Conservation (phyloP, 1,284 basidiomycete species). For the Porogramme epimiltina region DNA sequence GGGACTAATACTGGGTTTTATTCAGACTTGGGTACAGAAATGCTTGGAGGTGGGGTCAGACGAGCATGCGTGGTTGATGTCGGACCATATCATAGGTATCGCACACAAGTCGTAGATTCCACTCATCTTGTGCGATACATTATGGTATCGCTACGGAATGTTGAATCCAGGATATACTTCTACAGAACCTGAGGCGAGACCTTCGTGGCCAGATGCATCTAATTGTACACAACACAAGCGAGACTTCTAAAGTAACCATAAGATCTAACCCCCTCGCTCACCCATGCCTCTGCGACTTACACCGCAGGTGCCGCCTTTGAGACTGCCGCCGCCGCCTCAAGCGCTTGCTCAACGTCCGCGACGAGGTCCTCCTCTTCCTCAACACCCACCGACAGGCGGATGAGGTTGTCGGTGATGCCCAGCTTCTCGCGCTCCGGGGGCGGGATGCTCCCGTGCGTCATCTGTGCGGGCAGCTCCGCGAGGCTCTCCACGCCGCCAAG, state of each 20-base stretch:
- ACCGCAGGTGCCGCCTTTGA: slow-evolving; percentile 2
- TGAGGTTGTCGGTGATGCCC: slow-evolving; percentile 82
- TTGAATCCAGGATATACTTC: too few relatives aligned
- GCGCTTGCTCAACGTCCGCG: slow-evolving; percentile 62
- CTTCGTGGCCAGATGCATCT: background rate
- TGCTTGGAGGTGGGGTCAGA: slow-evolving; percentile 17
- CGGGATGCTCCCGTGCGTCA: slow-evolving; percentile 86
- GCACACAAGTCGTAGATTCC: slow-evolving; percentile 5
- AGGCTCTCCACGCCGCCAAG: slow-evolving; percentile 92
- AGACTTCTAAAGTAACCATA: too few relatives aligned
- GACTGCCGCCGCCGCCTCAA: slow-evolving; percentile 45
- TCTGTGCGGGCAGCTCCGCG: slow-evolving; percentile 80
- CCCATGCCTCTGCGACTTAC: background rate
- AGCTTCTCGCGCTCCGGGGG: slow-evolving; percentile 66
- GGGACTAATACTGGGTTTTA: too few relatives aligned
- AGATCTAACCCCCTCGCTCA: too few relatives aligned
- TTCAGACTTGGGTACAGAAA: slow-evolving; percentile 22
- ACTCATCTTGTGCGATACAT: too few relatives aligned
- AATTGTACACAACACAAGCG: background rate
- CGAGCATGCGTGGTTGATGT: slow-evolving; percentile 19
- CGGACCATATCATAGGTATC: slow-evolving; percentile 21
- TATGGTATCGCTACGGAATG: too few relatives aligned
- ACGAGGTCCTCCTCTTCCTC: slow-evolving; percentile 88
- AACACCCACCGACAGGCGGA: slow-evolving; percentile 86
- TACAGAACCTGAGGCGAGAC: too few relatives aligned